Evolutionary conservation across 257 asterid species (phyloP).

Genomic region (Forsythia viridissima): DNA sequence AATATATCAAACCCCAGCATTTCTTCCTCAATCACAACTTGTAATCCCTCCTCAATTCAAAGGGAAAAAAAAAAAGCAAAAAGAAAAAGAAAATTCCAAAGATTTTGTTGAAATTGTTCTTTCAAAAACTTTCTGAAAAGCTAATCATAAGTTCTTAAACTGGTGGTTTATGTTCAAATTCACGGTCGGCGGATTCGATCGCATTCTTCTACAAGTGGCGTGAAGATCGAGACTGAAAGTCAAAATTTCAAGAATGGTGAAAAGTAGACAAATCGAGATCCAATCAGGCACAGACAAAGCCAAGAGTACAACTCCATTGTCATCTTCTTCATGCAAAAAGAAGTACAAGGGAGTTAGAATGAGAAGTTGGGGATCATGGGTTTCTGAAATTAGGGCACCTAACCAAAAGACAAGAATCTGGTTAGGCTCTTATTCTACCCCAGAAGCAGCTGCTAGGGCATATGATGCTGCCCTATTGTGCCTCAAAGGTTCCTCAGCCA

Average conservation of each 20-base stretch:
- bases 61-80: not conserved
- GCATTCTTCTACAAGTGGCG: not conserved
- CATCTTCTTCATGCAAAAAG: conserved; percentile 31
- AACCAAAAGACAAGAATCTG: conserved; percentile 57
- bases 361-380: conserved; percentile 65
- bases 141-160: not conserved
- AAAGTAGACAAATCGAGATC: conserved; percentile 35
- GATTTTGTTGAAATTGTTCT: not conserved
- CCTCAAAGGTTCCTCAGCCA: conserved; percentile 71
- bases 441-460: conserved; percentile 60
- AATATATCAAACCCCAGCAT: conserved; percentile 19
- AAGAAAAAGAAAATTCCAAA: not conserved
- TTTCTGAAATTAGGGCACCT: conserved; percentile 56
- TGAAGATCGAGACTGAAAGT: not conserved
- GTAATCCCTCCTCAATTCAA: not conserved
- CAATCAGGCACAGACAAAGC: conserved; percentile 24
- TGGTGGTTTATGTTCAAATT: no score
- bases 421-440: conserved; percentile 55
- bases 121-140: no score
- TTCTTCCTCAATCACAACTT: conserved; percentile 26
- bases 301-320: not conserved
- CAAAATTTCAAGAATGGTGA: conserved; percentile 42
- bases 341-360: conserved; percentile 58
- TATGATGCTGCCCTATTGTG: conserved; percentile 65
- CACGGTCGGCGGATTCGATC: no score